These are phyloP conservation scores for Nakazawaea ambrosiae DNA, from an alignment of 805 yeast genomes.

Conservation along the genomic window DNA sequence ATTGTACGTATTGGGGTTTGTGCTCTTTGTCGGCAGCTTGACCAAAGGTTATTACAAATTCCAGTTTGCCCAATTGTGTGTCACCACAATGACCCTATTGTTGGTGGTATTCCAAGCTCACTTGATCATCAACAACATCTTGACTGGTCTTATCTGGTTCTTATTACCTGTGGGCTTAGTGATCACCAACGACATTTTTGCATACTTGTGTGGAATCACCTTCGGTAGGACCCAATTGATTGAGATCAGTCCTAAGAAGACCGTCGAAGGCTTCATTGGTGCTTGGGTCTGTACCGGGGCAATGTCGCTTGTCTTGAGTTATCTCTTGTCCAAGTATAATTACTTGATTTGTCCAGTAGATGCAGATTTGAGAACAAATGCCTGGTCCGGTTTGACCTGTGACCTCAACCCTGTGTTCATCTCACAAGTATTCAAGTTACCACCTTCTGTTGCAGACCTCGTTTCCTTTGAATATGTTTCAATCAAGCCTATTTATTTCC, in stretches of 20 bases:
- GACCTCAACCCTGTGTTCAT: constrained; percentile 86
- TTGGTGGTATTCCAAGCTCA: constrained; percentile 93
- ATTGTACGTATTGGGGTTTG: constrained; percentile 79
- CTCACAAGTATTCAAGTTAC: constrained; percentile 72
- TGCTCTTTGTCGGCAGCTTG: constrained; percentile 81
- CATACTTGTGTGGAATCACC: constrained; percentile 94
- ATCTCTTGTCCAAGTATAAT: constrained; percentile 53
- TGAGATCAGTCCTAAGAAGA: constrained; percentile 92
- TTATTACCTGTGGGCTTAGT: constrained; percentile 87
- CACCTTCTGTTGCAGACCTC: constrained; percentile 51
- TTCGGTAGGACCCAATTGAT: constrained; percentile 91
- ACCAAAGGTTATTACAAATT: constrained; percentile 84
- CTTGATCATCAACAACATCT: constrained; percentile 80
- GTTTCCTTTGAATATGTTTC: constrained; percentile 39
- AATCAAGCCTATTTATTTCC: constrained; percentile 85
- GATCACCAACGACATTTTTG: constrained; percentile 91
- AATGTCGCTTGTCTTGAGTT: constrained; percentile 62
- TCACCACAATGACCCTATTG: constrained; percentile 88
- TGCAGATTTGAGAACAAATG: constrained; percentile 51
- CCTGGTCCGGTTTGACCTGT: constrained; percentile 61
- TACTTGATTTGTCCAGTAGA: constrained; percentile 87
- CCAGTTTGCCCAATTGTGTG: constrained; percentile 90
- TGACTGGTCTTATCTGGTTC: constrained; percentile 92
- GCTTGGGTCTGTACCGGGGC: constrained; percentile 93
- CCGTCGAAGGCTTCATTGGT: constrained; percentile 95